Evolutionary conservation across 352 stramenopile species (phyloP).

Genomic region (Globisporangium mamillatum): DNA sequence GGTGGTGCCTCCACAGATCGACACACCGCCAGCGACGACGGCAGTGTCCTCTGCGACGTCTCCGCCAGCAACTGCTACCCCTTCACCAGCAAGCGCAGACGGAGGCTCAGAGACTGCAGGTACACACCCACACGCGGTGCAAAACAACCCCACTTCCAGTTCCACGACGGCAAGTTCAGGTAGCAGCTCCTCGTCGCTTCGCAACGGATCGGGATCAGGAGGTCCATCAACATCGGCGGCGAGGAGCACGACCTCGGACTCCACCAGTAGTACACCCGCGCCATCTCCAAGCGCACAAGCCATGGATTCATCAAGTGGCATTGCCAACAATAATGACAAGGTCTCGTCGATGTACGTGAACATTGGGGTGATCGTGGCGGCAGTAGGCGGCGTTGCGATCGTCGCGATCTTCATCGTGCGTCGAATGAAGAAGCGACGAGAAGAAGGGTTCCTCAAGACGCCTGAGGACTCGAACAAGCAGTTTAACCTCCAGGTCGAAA

Average conservation of each 20-base stretch:
- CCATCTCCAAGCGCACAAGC: not conserved
- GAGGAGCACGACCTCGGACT: not conserved
- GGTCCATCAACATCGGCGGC: not conserved
- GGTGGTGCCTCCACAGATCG: constrained; percentile 16
- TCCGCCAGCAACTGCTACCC: not conserved
- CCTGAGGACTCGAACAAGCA: constrained; percentile 27
- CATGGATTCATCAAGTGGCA: constrained; percentile 1
- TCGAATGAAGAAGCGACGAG: constrained; percentile 30
- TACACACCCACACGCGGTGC: constrained; percentile 4
- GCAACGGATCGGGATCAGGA: not conserved
- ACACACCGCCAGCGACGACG: constrained; percentile 1
- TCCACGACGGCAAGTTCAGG: not conserved
- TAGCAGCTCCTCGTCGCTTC: not conserved
- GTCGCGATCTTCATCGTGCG: constrained; percentile 49
- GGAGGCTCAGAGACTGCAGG: not conserved
- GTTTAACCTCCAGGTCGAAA: constrained; percentile 23
- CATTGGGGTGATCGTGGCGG: constrained; percentile 43
- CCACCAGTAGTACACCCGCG: not conserved
- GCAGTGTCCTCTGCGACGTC: constrained; percentile 4
- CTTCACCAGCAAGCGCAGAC: not conserved
- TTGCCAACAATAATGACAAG: not conserved
- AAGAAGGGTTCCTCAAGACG: constrained; percentile 24
- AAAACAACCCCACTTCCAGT: constrained; percentile 13
- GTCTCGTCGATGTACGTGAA: constrained; percentile 35
- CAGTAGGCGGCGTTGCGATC: constrained; percentile 37